A percentile compares a stretch with the other conserved stretches of the same genome.
phyloP scores from a whole-genome alignment of 2,329 filamentous ascomycete genomes.

The Huntiella abstrusa region DNA sequence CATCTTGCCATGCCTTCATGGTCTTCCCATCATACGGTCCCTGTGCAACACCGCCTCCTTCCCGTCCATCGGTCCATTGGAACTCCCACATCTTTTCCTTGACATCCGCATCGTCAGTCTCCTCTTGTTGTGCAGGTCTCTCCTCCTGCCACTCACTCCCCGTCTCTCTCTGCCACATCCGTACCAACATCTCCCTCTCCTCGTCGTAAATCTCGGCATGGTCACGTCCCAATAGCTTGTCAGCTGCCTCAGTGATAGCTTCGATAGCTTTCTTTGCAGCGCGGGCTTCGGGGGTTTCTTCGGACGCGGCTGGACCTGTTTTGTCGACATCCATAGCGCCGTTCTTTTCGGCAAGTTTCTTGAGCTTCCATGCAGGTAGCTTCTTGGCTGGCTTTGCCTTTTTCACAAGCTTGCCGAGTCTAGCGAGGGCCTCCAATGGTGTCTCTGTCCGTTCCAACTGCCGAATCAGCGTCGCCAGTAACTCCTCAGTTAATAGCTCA shows the following conservation, averaged over 20 bases:
- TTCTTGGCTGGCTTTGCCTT: slow-evolving; percentile 33
- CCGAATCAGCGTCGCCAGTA: slow-evolving; percentile 54
- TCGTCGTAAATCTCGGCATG: slow-evolving; percentile 83
- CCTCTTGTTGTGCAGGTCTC: slow-evolving; percentile 16
- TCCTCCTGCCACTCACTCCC: slow-evolving; percentile 62
- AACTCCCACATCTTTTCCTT: slow-evolving; percentile 57
- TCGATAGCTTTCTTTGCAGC: slow-evolving; percentile 58
- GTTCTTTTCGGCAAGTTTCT: slow-evolving; percentile 40
- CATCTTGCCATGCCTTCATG: slow-evolving; percentile 82
- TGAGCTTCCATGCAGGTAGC: slow-evolving; percentile 49
- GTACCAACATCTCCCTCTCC: slow-evolving; percentile 63
- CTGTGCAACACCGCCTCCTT: slow-evolving; percentile 51
- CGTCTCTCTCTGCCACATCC: slow-evolving; percentile 69
- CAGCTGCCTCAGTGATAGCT: slow-evolving; percentile 72
- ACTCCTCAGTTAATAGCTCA: slow-evolving; percentile 49
- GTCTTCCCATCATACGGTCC: slow-evolving; percentile 71
- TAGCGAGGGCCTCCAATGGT: slow-evolving; percentile 66
- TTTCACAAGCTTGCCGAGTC: slow-evolving; percentile 50
- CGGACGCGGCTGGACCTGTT: slow-evolving; percentile 27
- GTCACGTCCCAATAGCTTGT: slow-evolving; percentile 66
- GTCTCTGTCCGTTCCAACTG: slow-evolving; percentile 68
- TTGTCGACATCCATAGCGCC: slow-evolving; percentile 52
- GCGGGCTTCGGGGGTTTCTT: slow-evolving; percentile 43
- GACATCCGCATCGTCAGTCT: slow-evolving; percentile 11
- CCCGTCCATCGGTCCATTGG: slow-evolving; percentile 74